phyloP scores from a whole-genome alignment of 495 filamentous ascomycete species.

The Hypomontagnella submonticulosa region DNA sequence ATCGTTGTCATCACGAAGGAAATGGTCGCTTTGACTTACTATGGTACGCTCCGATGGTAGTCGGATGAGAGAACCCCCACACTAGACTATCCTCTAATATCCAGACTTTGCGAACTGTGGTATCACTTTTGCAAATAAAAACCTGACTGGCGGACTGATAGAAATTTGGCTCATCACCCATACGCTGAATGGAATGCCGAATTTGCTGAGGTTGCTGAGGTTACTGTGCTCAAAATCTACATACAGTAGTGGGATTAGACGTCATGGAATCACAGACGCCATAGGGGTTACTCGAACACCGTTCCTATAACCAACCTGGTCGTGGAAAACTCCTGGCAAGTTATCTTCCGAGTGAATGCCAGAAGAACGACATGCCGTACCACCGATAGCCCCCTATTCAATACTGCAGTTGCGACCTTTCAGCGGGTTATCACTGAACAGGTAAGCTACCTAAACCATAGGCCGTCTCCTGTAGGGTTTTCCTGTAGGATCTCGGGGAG shows the following conservation, averaged over 20 bases:
- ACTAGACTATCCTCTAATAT: not conserved
- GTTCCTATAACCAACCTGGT: not conserved
- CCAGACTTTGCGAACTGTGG: not conserved
- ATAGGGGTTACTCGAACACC: not conserved
- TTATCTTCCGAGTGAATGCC: constrained; percentile 1
- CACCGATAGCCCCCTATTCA: constrained; percentile 13
- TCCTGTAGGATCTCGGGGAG: not conserved
- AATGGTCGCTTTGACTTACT: constrained; percentile 26
- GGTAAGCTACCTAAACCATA: not conserved
- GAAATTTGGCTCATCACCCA: no score
- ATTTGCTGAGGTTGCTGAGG: no score
- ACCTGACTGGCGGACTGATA: no score
- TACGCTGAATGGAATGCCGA: no score
- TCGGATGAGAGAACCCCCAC: not conserved
- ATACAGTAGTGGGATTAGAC: no score
- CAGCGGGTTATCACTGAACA: constrained; percentile 9
- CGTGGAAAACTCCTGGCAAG: constrained; percentile 1
- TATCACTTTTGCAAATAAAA: not conserved
- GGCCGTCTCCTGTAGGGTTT: constrained; percentile 12
- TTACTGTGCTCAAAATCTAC: not conserved
- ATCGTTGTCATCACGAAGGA: constrained; percentile 2
- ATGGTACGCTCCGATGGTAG: constrained; percentile 32
- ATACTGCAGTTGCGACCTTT: constrained; percentile 1
- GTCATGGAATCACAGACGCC: no score
- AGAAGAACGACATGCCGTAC: constrained; percentile 12